Base-by-base conservation (phyloP, 2,329 filamentous ascomycete genomes). In the Alternaria sp. region DNA sequence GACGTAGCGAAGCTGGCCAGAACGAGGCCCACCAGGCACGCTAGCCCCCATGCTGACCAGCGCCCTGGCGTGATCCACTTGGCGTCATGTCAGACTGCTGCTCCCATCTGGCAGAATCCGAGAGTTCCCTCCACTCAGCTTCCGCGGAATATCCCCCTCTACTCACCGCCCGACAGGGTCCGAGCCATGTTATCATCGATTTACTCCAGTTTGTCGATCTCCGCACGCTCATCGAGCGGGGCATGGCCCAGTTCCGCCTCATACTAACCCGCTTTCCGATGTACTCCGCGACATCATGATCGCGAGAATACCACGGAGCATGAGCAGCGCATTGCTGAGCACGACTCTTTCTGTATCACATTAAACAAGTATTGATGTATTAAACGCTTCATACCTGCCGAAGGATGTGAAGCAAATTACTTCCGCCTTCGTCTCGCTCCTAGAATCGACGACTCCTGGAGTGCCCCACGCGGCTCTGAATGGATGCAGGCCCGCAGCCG, bases 61-160 rank as follows among this genome's bases (percentile, higher is more conserved):
- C 56, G 63, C 44, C 56, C 52, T 59, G 59, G 55, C 32, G 14
- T 54, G 63, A 69, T 66, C 72, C 74, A 69, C 72, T 65, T 67
- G n/a, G 60, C 59, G 61, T 39, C 61, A 64, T 56, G 61, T 67
- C 61, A 65, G 57, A 66, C 55, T 65, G 48, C 41, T 46, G 54
- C 34, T 70, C 67, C 64, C 54, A 54, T 51, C 61, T 59, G 72
- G 72, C 74, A 76, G 71, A 75, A 71, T 57, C 12, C 36, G 16
- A 8, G 30, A 20, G 46, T 49, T 41, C 46, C 48, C 47, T 54
- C 73, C 71, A 74, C 57, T 71, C 51, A 64, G 9, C 7, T 18
- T 34, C 54, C 55, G 41, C 51, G 60, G 49, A 56, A 28, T 46
- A 20, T 5, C 39, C 16, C 30, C 28, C 42, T 4, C 16, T 42